Evolutionary conservation across 805 yeast species (phyloP), one percentile per base, ranked within the genome.

Genomic region (Myxozyma neglecta): DNA sequence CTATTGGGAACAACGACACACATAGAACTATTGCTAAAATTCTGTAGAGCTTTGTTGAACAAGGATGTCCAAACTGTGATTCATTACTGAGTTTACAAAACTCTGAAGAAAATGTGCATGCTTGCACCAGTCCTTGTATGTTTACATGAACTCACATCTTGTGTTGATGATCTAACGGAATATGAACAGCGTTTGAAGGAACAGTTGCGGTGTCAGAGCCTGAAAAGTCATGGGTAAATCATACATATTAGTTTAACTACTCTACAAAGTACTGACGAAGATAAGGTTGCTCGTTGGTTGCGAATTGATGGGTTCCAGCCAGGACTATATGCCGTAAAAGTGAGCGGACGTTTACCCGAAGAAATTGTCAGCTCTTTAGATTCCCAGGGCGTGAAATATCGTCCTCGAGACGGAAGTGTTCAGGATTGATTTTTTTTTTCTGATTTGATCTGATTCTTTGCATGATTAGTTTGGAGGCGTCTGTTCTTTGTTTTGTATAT

Each of bases 31-130:
- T 40, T 18, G 18, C 44, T 40, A 7, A 7, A 10, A 18, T 40
- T 40, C 11, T 43, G 13, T 65, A 77, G 81, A 82, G 81, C 70
- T 94, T 94, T 73, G 84, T 88, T 53, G 86, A 85, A 60, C 84
- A 84, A 18, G 98, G 98, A 6, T 93, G 99, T 75, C 98, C 99
- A 13, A 93, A 93, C 79, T 93, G 99, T 77, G 98, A 90, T 71
- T 85, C 92, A 56, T 84, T 93, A 35, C 81, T 93, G 70, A 91
- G 88, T 68, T 85, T 82, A 70, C 82, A 81, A 52, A 87, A 85
- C 70, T 97, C 94, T 70, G 96, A 91, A 56, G 85, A 88, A 18
- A 83, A 90, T 42, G 88, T 89, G 54, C 88, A 86, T 72, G 97
- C 91, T 71, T 90, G 97, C 74, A 94, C 98, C 6, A 90, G 97